These are phyloP conservation scores for Candida nanaspora DNA, from an alignment of 805 yeast genomes.

Conservation along the genomic window DNA sequence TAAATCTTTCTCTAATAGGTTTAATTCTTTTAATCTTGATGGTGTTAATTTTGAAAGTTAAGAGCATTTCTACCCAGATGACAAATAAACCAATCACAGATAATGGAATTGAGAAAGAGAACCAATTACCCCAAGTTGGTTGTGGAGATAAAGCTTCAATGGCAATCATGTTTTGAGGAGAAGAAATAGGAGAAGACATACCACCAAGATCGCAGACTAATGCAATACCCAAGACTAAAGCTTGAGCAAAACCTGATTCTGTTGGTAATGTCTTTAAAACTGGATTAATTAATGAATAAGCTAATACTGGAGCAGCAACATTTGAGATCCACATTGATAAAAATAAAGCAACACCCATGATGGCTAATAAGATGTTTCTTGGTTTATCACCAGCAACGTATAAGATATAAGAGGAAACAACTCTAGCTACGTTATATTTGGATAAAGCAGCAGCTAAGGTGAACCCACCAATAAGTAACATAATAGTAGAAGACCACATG, in stretches of 20 bases:
- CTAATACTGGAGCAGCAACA: conserved; percentile 49
- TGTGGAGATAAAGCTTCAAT: conserved; percentile 44
- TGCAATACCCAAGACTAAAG: conserved; percentile 32
- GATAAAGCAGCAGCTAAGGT: conserved; percentile 49
- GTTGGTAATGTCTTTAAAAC: conserved; percentile 33
- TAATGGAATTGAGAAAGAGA: conserved; percentile 42
- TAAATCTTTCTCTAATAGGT: conserved; percentile 39
- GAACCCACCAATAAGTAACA: conserved; percentile 46
- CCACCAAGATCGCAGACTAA: conserved; percentile 47
- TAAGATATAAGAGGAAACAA: conserved; percentile 41
- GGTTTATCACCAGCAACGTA: conserved; percentile 46
- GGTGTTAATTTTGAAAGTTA: conserved; percentile 44
- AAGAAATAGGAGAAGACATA: conserved; percentile 48
- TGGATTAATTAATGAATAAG: conserved; percentile 44
- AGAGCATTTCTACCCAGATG: conserved; percentile 41
- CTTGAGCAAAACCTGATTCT: conserved; percentile 24
- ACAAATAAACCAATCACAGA: conserved; percentile 33
- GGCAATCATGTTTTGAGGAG: conserved; percentile 50
- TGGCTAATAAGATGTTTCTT: conserved; percentile 36
- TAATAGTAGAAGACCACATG: conserved; percentile 50
- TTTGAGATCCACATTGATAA: conserved; percentile 54
- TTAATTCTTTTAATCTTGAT: conserved; percentile 40
- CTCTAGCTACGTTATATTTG: conserved; percentile 45
- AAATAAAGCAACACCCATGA: conserved; percentile 44
- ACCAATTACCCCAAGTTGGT: conserved; percentile 54